A percentile compares a stretch with the other conserved stretches of the same genome.
Evolutionary conservation across 2,329 filamentous ascomycete species (phyloP).

Genomic region (Chalaropsis thielavioides): DNA sequence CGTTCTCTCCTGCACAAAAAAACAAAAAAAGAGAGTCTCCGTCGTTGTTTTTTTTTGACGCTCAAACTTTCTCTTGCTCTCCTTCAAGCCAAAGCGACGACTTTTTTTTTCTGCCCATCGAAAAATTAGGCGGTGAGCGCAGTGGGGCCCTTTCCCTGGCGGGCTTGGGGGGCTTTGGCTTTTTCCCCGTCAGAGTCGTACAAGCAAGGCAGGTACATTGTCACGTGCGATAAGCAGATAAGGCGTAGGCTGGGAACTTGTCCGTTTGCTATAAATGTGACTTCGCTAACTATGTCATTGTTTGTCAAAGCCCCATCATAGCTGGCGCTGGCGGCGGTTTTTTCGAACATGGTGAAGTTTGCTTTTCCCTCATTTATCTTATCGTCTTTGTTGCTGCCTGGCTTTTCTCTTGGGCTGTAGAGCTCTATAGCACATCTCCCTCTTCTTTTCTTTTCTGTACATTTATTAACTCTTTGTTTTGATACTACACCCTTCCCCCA

Average conservation of each 20-base stretch:
- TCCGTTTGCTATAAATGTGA: no score
- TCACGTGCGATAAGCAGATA: conserved; percentile 11
- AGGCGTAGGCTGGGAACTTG: neutral
- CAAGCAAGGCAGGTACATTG: neutral
- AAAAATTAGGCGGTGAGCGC: conserved; percentile 13
- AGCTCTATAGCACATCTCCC: neutral
- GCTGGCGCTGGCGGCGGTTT: neutral
- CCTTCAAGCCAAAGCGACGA: conserved; percentile 9
- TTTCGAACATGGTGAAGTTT: neutral
- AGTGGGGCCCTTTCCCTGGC: conserved; percentile 8
- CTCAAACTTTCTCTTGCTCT: neutral
- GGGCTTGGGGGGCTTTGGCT: neutral
- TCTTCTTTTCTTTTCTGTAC: neutral
- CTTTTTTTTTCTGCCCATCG: conserved; percentile 18
- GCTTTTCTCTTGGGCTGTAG: neutral
- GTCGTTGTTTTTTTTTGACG: neutral
- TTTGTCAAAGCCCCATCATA: neutral
- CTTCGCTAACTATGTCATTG: conserved; percentile 3
- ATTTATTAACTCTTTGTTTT: neutral
- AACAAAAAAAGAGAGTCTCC: neutral
- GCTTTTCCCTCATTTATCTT: neutral
- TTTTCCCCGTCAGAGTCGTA: neutral
- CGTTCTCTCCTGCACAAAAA: neutral
- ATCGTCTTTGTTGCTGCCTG: neutral
- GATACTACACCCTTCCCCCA: neutral